phyloP scores from a whole-genome alignment of 768 basidiomycete genomes.

The Psilocybe subaeruginosa region DNA sequence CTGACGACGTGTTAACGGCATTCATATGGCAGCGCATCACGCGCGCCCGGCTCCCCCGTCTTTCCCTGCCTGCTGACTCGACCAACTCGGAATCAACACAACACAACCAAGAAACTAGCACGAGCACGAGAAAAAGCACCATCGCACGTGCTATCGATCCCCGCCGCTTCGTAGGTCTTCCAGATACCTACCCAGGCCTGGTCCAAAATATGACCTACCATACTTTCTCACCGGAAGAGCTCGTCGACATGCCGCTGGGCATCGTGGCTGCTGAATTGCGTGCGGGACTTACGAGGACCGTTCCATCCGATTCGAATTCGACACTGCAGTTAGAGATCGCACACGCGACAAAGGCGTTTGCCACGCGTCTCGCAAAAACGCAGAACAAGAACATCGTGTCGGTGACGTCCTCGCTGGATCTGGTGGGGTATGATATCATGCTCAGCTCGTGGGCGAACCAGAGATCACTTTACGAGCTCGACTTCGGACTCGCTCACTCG shows the following conservation, averaged over 20 bases:
- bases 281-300: conserved; percentile 10
- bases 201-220: conserved; percentile 29
- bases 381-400: conserved; percentile 19
- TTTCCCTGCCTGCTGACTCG: conserved; percentile 1
- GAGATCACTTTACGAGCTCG: too few species aligned
- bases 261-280: conserved; percentile 25
- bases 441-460: too few species aligned
- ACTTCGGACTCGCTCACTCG: conserved; percentile 15
- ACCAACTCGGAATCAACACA: not conserved
- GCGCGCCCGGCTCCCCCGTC: conserved; percentile 27
- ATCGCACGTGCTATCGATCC: conserved; percentile 29
- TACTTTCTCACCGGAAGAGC: conserved; percentile 11
- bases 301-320: not conserved
- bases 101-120: too few species aligned
- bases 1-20: conserved; percentile 29
- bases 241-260: conserved; percentile 22
- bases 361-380: not conserved
- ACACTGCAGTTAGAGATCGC: too few species aligned
- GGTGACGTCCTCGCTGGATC: conserved; percentile 19
- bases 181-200: conserved; percentile 25
- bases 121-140: not conserved
- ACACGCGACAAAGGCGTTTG: not conserved
- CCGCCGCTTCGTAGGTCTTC: conserved; percentile 25
- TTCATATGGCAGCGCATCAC: conserved; percentile 29
- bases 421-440: too few species aligned